Base-by-base conservation (phyloP, 2,329 filamentous ascomycete species). In the Coleophoma cylindrospora region DNA sequence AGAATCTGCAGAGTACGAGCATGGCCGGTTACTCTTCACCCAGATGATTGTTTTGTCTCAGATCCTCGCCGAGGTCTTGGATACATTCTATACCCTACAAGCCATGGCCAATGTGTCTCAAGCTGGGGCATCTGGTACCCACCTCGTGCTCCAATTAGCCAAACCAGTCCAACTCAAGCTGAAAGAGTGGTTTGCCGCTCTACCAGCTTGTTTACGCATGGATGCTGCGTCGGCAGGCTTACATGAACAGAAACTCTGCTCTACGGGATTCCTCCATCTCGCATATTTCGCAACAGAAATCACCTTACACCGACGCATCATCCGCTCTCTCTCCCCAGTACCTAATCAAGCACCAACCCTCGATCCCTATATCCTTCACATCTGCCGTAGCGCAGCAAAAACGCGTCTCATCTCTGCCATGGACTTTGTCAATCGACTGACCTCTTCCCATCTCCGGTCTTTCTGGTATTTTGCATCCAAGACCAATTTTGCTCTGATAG, bases 201-300 rank as follows among this genome's bases (percentile, higher is more conserved):
- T 92, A n/a, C 33, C 79, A 79, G 58, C 71, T 3, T 70, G 70
- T 49, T 70, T 78, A 52, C 81, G 86, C 37, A 87, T 92, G 77
- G 87, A 91, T 63, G 79, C 74, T 34, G 77, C 64, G 54, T 70
- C 61, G 61, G 68, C 65, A 56, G 64, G 63, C 53, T 66, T 62
- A 50, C 66, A 66, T 52, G 74, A 62, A 51, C 59, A 47, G 19
- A 73, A 76, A 17, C 69, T 84, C 12, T 81, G 78, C 17, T 83
- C 79, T 62, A 81, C 82, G 47, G 87, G 87, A 14, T 92, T 91
- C 62, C 79, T 96, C 11, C 91, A 96, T 67, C 79, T 96, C 46
- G 90, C 87, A 48, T 96, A 96, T 70, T 96, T 95, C 63, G 91
- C 91, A 2, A 90, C 90, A 3, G 91, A 96, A 70, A 96, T 96